Conservation (phyloP, 495 filamentous ascomycete genomes). For the Rhypophila decipiens region DNA sequence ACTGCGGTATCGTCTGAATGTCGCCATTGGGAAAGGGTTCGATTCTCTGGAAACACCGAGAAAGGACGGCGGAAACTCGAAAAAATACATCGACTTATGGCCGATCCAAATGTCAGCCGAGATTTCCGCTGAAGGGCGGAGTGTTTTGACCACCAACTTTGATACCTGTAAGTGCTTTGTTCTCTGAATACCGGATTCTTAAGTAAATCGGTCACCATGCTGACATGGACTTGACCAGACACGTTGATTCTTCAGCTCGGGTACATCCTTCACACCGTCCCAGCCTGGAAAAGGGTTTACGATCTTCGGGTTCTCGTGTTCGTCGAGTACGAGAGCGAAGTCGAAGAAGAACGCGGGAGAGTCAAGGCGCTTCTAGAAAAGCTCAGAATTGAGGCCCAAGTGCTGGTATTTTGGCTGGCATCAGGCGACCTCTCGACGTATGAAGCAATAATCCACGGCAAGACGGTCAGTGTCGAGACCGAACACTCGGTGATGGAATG, state of each 20-base stretch:
- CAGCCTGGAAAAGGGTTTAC: conserved; percentile 73
- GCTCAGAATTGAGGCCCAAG: conserved; percentile 70
- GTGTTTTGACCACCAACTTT: conserved; percentile 81
- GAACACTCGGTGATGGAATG: conserved; percentile 49
- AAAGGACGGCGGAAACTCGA: conserved; percentile 47
- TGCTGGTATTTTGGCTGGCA: conserved; percentile 77
- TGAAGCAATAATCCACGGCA: conserved; percentile 70
- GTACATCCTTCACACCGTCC: conserved; percentile 77
- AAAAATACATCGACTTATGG: conserved; percentile 85
- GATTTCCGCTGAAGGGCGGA: conserved; percentile 57
- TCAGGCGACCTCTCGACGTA: conserved; percentile 67
- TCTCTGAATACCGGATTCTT: not conserved
- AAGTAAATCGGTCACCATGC: not conserved
- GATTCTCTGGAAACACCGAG: conserved; percentile 65
- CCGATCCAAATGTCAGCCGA: conserved; percentile 81
- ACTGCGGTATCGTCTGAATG: conserved; percentile 73
- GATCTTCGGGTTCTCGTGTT: conserved; percentile 73
- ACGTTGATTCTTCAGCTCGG: conserved; percentile 82
- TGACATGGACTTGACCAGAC: conserved; percentile 41
- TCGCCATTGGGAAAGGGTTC: conserved; percentile 80
- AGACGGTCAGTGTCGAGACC: conserved; percentile 35
- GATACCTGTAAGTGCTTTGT: conserved; percentile 57
- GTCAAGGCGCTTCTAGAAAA: conserved; percentile 74
- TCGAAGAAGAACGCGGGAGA: conserved; percentile 68
- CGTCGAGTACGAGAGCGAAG: conserved; percentile 82